A percentile compares a stretch with the other conserved stretches of the same genome.
Evolutionary conservation across 2,329 filamentous ascomycete genomes (phyloP).

Genomic region (Beauveria sp.): DNA sequence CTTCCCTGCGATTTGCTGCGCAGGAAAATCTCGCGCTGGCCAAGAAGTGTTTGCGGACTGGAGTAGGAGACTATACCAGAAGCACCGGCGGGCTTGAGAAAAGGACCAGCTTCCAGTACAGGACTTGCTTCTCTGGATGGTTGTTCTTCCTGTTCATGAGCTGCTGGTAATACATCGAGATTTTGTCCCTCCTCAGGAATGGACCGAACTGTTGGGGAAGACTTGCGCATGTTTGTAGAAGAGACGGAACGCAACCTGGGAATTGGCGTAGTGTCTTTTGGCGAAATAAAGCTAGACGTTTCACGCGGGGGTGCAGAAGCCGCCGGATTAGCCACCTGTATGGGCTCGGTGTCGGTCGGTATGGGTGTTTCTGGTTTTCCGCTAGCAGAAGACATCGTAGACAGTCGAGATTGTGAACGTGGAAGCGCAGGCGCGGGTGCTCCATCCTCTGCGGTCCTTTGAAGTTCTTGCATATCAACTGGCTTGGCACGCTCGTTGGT

Average conservation of each 20-base stretch:
- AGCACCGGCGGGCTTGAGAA: conserved; percentile 19
- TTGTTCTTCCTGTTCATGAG: conserved; percentile 18
- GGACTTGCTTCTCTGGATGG: background rate
- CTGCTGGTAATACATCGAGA: conserved; percentile 8
- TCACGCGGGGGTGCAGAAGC: background rate
- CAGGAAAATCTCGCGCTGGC: conserved; percentile 46
- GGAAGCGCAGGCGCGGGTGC: conserved; percentile 26
- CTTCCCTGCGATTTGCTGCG: conserved; percentile 43
- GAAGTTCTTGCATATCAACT: conserved; percentile 55
- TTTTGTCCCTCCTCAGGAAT: conserved; percentile 35
- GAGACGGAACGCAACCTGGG: conserved; percentile 16
- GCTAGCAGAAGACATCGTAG: conserved; percentile 14
- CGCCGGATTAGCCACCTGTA: background rate
- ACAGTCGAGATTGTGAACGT: conserved; percentile 23
- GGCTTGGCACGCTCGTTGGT: conserved; percentile 48
- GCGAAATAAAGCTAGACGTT: background rate
- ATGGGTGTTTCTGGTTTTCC: background rate
- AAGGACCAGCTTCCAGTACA: background rate
- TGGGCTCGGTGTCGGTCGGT: background rate
- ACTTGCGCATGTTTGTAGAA: conserved; percentile 17
- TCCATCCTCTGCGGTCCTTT: conserved; percentile 52
- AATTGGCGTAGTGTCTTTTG: conserved; percentile 14
- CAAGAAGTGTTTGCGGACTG: conserved; percentile 48
- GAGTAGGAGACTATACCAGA: conserved; percentile 42
- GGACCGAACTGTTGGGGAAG: conserved; percentile 28